Conservation (phyloP, 73 alveolate species). For the Effrenium voratum region DNA sequence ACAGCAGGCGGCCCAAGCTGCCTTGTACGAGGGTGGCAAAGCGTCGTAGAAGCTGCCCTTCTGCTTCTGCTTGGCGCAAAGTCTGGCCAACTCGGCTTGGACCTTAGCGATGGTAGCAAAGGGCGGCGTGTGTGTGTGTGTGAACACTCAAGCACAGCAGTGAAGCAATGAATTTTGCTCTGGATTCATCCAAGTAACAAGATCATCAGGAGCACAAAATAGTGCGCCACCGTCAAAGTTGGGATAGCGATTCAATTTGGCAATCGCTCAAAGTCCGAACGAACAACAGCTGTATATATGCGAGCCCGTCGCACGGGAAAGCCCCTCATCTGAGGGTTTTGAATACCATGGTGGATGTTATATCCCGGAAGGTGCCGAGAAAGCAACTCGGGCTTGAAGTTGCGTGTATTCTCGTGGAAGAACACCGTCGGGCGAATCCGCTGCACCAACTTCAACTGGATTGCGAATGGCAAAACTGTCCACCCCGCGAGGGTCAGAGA, state of each 20-base stretch:
- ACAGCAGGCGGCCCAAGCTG: no score
- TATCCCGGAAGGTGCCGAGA: not conserved
- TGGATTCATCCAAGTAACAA: not conserved
- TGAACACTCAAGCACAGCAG: not conserved
- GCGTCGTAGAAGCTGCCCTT: not conserved
- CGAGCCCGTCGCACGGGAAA: constrained; percentile 1
- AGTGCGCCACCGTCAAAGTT: not conserved
- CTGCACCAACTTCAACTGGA: not conserved
- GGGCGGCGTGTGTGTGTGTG: no score
- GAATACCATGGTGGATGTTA: not conserved
- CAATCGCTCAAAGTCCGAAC: not conserved
- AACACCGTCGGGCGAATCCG: not conserved
- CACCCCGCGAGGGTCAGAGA: not conserved
- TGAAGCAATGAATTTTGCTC: not conserved
- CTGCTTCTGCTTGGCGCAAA: not conserved
- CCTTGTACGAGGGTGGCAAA: no score
- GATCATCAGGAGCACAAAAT: not conserved
- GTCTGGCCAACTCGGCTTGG: not conserved
- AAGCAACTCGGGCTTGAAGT: not conserved
- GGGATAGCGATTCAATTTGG: not conserved
- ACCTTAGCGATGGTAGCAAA: not conserved
- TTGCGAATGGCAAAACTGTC: not conserved
- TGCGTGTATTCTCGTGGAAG: constrained; percentile 14
- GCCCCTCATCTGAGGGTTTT: not conserved
- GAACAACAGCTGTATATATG: not conserved